Percentiles rank a stretch among this genome's conserved stretches.
Evolutionary conservation across 148 eudicot genomes (phyloP).

Genomic region (Heliamphora exappendiculata): DNA sequence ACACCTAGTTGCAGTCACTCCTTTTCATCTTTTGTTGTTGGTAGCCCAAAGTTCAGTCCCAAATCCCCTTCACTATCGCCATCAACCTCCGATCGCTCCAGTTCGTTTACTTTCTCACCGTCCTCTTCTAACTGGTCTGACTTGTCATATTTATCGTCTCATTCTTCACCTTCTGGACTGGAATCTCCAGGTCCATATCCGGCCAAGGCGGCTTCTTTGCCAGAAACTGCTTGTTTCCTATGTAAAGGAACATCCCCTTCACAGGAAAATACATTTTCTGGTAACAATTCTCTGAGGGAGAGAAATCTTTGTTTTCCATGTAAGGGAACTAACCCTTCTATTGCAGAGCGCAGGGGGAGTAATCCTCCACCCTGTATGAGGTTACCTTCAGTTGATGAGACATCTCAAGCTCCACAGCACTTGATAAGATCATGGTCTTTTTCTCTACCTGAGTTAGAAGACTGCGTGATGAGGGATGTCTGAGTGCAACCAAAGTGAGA

Average conservation of each 20-base stretch:
- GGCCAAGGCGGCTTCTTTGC: conserved; percentile 18
- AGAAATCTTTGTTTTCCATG: conserved; percentile 20
- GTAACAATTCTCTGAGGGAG: conserved; percentile 19
- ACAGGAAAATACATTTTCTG: conserved; percentile 31
- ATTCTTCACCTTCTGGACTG: conserved; percentile 56
- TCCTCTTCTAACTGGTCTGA: conserved; percentile 89
- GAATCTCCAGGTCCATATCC: conserved; percentile 33
- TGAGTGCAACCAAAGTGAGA: conserved; percentile 15
- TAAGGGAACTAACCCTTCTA: conserved; percentile 39
- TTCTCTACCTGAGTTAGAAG: conserved; percentile 43
- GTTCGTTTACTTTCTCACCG: conserved; percentile 80
- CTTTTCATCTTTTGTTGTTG: conserved; percentile 35
- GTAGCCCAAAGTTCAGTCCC: conserved; percentile 34
- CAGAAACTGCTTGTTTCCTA: conserved; percentile 23
- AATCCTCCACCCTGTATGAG: conserved; percentile 39
- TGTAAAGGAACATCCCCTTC: conserved; percentile 23
- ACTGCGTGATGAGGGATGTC: conserved; percentile 26
- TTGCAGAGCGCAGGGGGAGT: conserved; percentile 59
- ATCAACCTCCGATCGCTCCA: conserved; percentile 60
- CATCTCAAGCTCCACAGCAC: conserved; percentile 28
- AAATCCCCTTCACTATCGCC: conserved; percentile 71
- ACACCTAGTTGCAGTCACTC: conserved; percentile 52
- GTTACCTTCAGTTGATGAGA: conserved; percentile 38
- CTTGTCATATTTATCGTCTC: conserved; percentile 55
- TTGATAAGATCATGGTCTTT: conserved; percentile 56